Base-by-base conservation (phyloP, 768 basidiomycete genomes). In the Tylopilus subfusipes region DNA sequence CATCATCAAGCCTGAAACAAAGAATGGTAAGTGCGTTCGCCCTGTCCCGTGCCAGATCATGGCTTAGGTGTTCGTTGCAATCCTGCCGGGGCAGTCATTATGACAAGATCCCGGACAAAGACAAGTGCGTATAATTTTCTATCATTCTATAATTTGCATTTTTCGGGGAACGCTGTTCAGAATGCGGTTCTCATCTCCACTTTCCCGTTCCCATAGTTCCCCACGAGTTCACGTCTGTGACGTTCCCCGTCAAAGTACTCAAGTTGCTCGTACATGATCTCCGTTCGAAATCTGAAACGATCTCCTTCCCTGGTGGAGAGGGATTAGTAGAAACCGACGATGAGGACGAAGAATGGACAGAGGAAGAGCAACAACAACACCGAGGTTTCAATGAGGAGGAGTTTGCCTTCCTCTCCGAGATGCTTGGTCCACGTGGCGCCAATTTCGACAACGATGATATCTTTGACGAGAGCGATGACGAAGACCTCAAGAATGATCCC, bases 311-410 rank as follows among this genome's bases (percentile, higher is more conserved):
- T 48, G 82, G 81, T 1, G 79, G 76, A n/a, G 78, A 75, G 12
- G 74, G 77, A 36, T 82, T 88, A 27, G 74, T 84, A 12, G 86
- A 85, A 29, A 86, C 82, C 10, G 92, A 94, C 59, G 92, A 93
- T 65, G 89, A 82, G 78, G 89, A 93, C 58, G 92, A 92, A 31
- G 91, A 92, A n/a, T 98, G 96, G 96, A 80, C 83, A 11, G 94
- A 97, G 62, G 93, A 94, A 65, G 93, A 90, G 52, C 82, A 79
- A 45, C 69, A 79, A 45, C 69, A 80, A 31, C 74, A 82, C 46
- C 79, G 82, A 63, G 73, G 75, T 9, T 72, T 79, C 62, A 88
- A 83, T 63, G 76, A 83, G 47, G 88, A 90, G n/a, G 88, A 92
- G 62, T 83, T 90, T 59, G 83, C 85, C 22, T 91, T 85, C 75